Base-by-base conservation (phyloP, 2,329 filamentous ascomycete species). In the Diplodia corticola region DNA sequence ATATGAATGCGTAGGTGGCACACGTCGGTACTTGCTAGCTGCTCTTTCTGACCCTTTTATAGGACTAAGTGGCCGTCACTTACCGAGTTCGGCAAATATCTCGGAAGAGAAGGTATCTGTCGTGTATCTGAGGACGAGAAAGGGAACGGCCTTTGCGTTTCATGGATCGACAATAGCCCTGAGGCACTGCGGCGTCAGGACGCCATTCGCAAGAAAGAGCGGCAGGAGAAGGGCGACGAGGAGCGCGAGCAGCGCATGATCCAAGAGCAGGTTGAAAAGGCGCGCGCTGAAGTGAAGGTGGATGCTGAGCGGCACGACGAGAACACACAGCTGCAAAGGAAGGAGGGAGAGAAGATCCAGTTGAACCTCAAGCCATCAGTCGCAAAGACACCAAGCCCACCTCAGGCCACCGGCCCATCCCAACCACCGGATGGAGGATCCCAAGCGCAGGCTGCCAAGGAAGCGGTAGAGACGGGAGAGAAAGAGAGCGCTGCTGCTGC, bases 1-100 rank as follows among this genome's bases (percentile, higher is more conserved):
- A 98, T 76, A 93, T 98, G 91, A 97, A 97, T 78, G 84, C 92
- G n/a, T n/a, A n/a, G n/a, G n/a, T n/a, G n/a, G n/a, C n/a, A n/a
- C n/a, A n/a, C n/a, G n/a, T n/a, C n/a, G n/a, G n/a, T n/a, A n/a
- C n/a, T n/a, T n/a, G n/a, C n/a, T n/a, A n/a, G n/a, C n/a, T n/a
- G n/a, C n/a, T n/a, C n/a, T n/a, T n/a, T n/a, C n/a, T n/a, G n/a
- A n/a, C n/a, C n/a, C n/a, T n/a, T n/a, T n/a, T n/a, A n/a, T n/a
- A n/a, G n/a, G 7, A 98, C 95, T 0, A 89, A 90, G 73, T 98
- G 93, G 93, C 86, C 89, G 4, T 91, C 87, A 64, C 80, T 99
- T 71, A 94, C 93, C 2, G 93, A 98, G 72, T 96, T 97, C 75
- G 92, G 91, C 15, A 96, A 97, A 74, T 82, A 91, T 73, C 80